A percentile compares a stretch with the other conserved stretches of the same genome.
Conservation (phyloP, 495 filamentous ascomycete genomes). For the Penicillium manginii region DNA sequence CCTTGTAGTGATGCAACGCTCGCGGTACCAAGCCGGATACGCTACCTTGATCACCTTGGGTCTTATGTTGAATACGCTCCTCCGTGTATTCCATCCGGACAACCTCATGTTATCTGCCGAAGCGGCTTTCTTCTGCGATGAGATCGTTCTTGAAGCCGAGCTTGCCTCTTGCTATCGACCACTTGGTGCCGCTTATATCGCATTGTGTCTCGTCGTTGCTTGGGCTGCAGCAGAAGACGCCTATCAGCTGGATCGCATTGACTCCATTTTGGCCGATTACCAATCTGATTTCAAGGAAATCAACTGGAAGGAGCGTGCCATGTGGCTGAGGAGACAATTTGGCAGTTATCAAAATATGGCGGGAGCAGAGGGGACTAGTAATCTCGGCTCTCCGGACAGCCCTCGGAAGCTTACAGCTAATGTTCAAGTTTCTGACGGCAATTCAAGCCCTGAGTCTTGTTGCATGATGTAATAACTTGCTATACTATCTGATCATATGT, state of each 20-base stretch:
- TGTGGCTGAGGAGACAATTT: conserved; percentile 13
- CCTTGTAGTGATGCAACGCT: conserved; percentile 11
- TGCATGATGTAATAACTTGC: conserved; percentile 6
- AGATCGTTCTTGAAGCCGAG: conserved; percentile 21
- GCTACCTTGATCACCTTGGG: conserved; percentile 25
- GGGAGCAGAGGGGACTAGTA: background rate
- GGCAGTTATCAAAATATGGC: conserved; percentile 1
- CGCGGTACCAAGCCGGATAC: conserved; percentile 28
- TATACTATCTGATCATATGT: too few relatives aligned
- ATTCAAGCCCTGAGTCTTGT: conserved; percentile 5
- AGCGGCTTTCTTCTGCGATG: conserved; percentile 18
- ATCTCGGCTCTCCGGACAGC: background rate
- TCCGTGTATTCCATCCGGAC: conserved; percentile 26
- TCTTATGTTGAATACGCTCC: conserved; percentile 35
- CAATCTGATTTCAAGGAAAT: conserved; percentile 15
- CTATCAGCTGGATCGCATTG: conserved; percentile 10
- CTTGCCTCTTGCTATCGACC: conserved; percentile 18
- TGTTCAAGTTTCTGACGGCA: background rate
- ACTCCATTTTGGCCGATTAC: conserved; percentile 12
- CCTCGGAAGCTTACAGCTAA: background rate
- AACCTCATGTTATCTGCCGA: conserved; percentile 20
- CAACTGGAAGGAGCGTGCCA: conserved; percentile 10
- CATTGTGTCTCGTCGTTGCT: conserved; percentile 17
- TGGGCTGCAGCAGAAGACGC: conserved; percentile 13
- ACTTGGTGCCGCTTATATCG: conserved; percentile 20